Evolutionary conservation across 2,329 filamentous ascomycete species (phyloP).

Genomic region (Ophiostoma sp.): DNA sequence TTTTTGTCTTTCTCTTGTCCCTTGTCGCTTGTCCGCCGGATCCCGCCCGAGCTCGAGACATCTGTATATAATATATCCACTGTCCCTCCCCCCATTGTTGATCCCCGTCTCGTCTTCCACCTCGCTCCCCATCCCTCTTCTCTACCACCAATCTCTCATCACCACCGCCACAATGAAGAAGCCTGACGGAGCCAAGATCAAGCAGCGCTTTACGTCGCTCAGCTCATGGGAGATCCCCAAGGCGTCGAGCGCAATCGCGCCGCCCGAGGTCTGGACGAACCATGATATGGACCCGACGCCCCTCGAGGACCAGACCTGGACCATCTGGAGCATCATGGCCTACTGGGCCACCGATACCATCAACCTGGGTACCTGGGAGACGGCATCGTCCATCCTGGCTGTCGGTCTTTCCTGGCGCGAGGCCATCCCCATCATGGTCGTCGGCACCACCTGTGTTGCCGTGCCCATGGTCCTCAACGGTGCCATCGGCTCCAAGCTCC

Average conservation of each 20-base stretch:
- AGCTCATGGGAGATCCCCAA: conserved; percentile 32
- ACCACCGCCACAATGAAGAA: conserved; percentile 23
- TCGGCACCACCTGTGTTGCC: conserved; percentile 57
- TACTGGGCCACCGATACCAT: conserved; percentile 31
- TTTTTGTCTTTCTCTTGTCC: background rate
- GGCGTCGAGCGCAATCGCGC: conserved; percentile 32
- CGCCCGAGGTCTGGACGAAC: conserved; percentile 33
- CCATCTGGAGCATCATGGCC: conserved; percentile 29
- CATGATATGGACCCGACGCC: conserved; percentile 36
- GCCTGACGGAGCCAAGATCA: conserved; percentile 16
- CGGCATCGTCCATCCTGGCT: conserved; percentile 27
- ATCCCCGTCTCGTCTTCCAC: background rate
- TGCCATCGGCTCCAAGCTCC: conserved; percentile 43
- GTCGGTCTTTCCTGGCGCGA: conserved; percentile 37
- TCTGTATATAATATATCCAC: background rate
- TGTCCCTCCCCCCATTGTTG: background rate
- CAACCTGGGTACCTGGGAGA: conserved; percentile 31
- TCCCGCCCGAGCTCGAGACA: background rate
- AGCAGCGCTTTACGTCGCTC: conserved; percentile 25
- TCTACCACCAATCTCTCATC: background rate
- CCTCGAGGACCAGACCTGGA: conserved; percentile 35
- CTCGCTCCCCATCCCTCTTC: background rate
- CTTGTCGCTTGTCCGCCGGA: background rate
- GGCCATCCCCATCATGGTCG: conserved; percentile 45
- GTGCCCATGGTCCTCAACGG: conserved; percentile 48